These are phyloP conservation scores for Elasticomyces elasticus DNA, from an alignment of 495 filamentous ascomycete species.

Conservation along the genomic window DNA sequence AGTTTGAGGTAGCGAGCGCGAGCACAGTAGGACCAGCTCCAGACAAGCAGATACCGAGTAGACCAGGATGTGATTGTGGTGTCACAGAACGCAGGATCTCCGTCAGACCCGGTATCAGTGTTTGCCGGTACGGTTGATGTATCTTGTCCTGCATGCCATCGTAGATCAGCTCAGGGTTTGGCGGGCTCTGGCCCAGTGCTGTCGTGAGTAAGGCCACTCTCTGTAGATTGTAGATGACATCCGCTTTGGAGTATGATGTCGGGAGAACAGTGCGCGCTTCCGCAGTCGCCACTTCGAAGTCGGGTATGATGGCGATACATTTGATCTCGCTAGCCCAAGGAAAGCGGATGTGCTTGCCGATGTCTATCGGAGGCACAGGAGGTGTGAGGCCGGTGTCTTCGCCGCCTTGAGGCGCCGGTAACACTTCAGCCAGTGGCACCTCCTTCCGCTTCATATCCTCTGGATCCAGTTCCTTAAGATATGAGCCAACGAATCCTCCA, in stretches of 20 bases:
- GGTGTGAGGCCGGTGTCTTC: conserved; percentile 74
- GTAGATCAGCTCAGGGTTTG: conserved; percentile 87
- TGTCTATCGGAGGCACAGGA: conserved; percentile 76
- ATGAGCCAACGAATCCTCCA: conserved; percentile 94
- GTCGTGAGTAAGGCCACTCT: conserved; percentile 78
- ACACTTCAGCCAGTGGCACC: conserved; percentile 90
- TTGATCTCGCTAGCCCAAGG: conserved; percentile 88
- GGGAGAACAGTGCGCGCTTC: conserved; percentile 78
- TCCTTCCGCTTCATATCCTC: conserved; percentile 77
- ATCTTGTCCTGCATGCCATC: conserved; percentile 96
- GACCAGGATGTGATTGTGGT: conserved; percentile 70
- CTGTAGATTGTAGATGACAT: conserved; percentile 90
- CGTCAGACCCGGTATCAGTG: conserved; percentile 80
- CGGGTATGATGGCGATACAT: conserved; percentile 83
- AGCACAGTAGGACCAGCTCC: conserved; percentile 92
- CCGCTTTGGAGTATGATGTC: conserved; percentile 58
- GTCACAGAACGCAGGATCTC: conserved; percentile 80
- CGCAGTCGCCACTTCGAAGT: conserved; percentile 86
- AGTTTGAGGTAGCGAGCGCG: conserved; percentile 78
- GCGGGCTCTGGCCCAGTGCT: conserved; percentile 75
- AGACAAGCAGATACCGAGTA: conserved; percentile 85
- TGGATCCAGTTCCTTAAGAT: conserved; percentile 78
- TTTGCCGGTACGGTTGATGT: conserved; percentile 87
- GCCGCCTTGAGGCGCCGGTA: conserved; percentile 77
- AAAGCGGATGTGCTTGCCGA: conserved; percentile 90